Conservation (phyloP, 306 rosid genomes). For the Purshia tridentata region DNA sequence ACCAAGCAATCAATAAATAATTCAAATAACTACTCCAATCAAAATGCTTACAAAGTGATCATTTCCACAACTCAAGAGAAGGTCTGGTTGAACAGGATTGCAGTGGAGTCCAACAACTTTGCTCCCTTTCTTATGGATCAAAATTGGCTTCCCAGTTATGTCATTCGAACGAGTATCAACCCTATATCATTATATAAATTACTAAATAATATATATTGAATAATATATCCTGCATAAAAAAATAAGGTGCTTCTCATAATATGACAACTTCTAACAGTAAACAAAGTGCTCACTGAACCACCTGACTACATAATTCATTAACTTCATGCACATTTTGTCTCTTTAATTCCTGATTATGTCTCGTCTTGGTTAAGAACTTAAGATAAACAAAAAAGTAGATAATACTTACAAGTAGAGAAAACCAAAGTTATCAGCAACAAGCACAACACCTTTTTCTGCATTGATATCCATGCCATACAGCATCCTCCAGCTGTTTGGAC, state of each 20-base stretch:
- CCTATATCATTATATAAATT: slow-evolving; percentile 40
- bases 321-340: neutral
- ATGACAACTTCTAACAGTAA: neutral
- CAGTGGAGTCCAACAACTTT: slow-evolving; percentile 92
- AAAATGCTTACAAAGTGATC: slow-evolving; percentile 78
- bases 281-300: neutral
- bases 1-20: neutral
- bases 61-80: slow-evolving; percentile 86
- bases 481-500: slow-evolving; percentile 76
- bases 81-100: slow-evolving; percentile 92
- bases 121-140: slow-evolving; percentile 86
- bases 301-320: neutral
- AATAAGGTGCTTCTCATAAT: neutral
- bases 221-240: too few species aligned
- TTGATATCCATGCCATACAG: slow-evolving; percentile 95
- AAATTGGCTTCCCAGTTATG: slow-evolving; percentile 56
- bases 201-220: neutral
- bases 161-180: slow-evolving; percentile 71
- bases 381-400: neutral
- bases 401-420: slow-evolving; percentile 67
- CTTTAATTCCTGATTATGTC: neutral
- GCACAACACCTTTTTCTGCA: slow-evolving; percentile 66
- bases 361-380: neutral
- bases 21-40: slow-evolving; percentile 1
- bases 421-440: slow-evolving; percentile 87